A percentile compares a stretch with the other conserved stretches of the same genome.
phyloP scores from a whole-genome alignment of 2,329 filamentous ascomycete genomes.

The Pseudogymnoascus sp. region DNA sequence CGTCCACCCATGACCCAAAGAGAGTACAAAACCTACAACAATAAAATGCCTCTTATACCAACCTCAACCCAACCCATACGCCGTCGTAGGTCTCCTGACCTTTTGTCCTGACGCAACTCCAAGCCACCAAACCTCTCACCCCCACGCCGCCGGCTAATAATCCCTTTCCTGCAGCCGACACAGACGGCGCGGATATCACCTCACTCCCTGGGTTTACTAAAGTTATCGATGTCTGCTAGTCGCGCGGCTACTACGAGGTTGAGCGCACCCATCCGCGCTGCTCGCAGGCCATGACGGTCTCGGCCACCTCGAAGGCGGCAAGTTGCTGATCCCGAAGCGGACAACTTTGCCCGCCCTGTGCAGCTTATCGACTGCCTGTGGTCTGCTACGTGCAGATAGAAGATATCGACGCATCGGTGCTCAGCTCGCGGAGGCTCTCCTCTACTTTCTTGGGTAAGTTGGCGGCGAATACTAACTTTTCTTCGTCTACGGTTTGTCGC shows the following conservation, averaged over 20 bases:
- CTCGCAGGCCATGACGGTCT: constrained; percentile 69
- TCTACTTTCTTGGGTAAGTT: constrained; percentile 60
- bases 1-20: not conserved
- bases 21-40: not conserved
- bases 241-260: constrained; percentile 74
- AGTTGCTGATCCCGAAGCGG: too few relatives aligned
- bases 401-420: constrained; percentile 70
- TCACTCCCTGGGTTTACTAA: constrained; percentile 58
- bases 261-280: constrained; percentile 71
- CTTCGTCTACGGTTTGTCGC: too few relatives aligned
- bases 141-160: not conserved
- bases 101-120: constrained; percentile 56
- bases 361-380: too few relatives aligned
- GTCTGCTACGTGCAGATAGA: constrained; percentile 68
- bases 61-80: constrained; percentile 46
- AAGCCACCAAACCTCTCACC: constrained; percentile 14
- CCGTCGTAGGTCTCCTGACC: constrained; percentile 83
- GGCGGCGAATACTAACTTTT: constrained; percentile 32
- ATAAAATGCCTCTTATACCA: constrained; percentile 25
- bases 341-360: too few relatives aligned
- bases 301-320: too few relatives aligned
- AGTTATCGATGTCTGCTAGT: constrained; percentile 67
- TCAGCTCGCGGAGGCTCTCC: constrained; percentile 62
- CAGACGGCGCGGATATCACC: constrained; percentile 64
- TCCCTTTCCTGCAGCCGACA: constrained; percentile 14